Evolutionary conservation across 352 stramenopile species (phyloP).

Genomic region (Pythium sukuiense): DNA sequence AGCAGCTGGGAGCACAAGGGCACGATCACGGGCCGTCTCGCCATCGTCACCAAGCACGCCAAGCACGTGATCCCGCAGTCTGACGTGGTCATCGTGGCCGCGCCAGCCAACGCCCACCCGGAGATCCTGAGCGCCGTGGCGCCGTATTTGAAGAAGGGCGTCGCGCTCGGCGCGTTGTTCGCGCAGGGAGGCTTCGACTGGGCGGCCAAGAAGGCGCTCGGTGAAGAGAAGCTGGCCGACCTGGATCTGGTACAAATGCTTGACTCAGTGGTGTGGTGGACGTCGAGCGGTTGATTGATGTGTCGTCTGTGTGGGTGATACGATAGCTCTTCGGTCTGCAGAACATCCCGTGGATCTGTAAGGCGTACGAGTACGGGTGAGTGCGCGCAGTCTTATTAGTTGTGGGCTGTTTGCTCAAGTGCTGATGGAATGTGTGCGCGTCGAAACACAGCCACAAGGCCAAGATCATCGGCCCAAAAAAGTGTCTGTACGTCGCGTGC

Average conservation of each 20-base stretch:
- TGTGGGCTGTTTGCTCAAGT: no score
- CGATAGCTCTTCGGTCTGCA: constrained; percentile 88
- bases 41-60: constrained; percentile 78
- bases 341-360: constrained; percentile 95
- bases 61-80: constrained; percentile 85
- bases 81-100: constrained; percentile 90
- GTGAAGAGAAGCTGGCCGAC: constrained; percentile 48
- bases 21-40: constrained; percentile 67
- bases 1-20: constrained; percentile 87
- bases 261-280: not conserved
- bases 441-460: constrained; percentile 64
- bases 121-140: constrained; percentile 75
- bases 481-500: constrained; percentile 88
- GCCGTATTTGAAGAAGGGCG: constrained; percentile 85
- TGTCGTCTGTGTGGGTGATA: not conserved
- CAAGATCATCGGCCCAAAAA: constrained; percentile 90
- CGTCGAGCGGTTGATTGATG: constrained; percentile 3
- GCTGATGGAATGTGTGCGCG: not conserved
- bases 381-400: no score
- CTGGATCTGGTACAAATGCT: constrained; percentile 51
- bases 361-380: constrained; percentile 84
- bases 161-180: constrained; percentile 86
- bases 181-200: constrained; percentile 93
- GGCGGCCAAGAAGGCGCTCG: constrained; percentile 88
- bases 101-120: constrained; percentile 86